Percentiles rank a stretch among this genome's conserved stretches.
phyloP scores from a whole-genome alignment of 164 flowering plant genomes.

The Buxus sempervirens region DNA sequence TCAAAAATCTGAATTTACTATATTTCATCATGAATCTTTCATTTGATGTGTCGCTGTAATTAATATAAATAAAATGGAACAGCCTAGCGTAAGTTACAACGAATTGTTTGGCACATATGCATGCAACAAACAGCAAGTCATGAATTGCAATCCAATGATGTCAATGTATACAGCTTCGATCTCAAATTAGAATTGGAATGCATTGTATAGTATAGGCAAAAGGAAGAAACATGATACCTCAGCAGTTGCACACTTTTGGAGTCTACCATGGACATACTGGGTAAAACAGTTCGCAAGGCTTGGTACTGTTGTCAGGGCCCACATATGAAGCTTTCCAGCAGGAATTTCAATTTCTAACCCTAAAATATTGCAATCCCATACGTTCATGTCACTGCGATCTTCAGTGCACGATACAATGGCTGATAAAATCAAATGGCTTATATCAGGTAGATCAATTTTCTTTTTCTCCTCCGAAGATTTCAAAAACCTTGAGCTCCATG shows the following conservation, averaged over 20 bases:
- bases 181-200: too few species aligned
- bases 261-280: slow-evolving; percentile 55
- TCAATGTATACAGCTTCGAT: background rate
- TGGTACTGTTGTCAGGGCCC: slow-evolving; percentile 69
- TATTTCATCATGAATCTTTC: background rate
- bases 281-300: slow-evolving; percentile 53
- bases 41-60: background rate
- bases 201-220: background rate
- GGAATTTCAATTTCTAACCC: slow-evolving; percentile 46
- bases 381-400: slow-evolving; percentile 29
- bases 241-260: slow-evolving; percentile 25
- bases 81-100: background rate
- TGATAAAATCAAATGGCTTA: slow-evolving; percentile 55
- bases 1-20: background rate
- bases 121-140: background rate
- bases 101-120: background rate
- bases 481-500: slow-evolving; percentile 26
- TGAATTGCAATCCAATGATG: background rate
- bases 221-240: slow-evolving; percentile 47
- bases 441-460: slow-evolving; percentile 51
- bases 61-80: background rate
- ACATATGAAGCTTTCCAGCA: slow-evolving; percentile 56
- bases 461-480: slow-evolving; percentile 16
- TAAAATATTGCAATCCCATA: slow-evolving; percentile 39
- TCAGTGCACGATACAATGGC: slow-evolving; percentile 59